Conservation (phyloP, 345 rosid genomes). For the Arabis alpina region DNA sequence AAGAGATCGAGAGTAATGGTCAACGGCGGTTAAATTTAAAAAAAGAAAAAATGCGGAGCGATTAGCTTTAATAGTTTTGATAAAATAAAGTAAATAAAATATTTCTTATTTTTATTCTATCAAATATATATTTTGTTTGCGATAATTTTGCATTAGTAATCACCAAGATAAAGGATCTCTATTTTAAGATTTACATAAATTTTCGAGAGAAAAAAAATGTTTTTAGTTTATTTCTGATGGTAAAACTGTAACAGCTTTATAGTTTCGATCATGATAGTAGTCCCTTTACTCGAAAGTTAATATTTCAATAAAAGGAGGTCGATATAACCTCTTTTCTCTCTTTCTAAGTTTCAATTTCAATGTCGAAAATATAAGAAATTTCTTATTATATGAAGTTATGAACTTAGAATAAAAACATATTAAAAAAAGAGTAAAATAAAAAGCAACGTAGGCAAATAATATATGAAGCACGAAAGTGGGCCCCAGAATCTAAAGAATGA, state of each 20-base stretch:
- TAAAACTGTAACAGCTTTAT: conserved; percentile 4
- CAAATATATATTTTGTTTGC: too few relatives aligned
- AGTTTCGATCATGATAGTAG: conserved; percentile 25
- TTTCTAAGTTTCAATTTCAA: conserved; percentile 6
- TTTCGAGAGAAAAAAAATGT: neutral
- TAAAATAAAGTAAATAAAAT: too few relatives aligned
- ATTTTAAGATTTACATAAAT: too few relatives aligned
- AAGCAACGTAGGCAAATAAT: conserved; percentile 8
- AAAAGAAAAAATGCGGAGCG: too few relatives aligned
- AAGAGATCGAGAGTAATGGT: too few relatives aligned
- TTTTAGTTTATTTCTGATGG: neutral
- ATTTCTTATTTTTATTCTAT: too few relatives aligned
- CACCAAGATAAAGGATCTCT: too few relatives aligned
- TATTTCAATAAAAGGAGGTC: conserved; percentile 23
- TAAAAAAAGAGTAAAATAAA: neutral
- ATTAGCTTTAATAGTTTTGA: too few relatives aligned
- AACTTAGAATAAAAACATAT: conserved; percentile 3
- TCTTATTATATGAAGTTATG: neutral
- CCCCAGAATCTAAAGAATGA: conserved; percentile 30
- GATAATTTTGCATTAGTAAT: too few relatives aligned
- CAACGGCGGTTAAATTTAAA: too few relatives aligned
- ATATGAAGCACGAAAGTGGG: conserved; percentile 29
- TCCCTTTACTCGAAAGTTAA: conserved; percentile 23
- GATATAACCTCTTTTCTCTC: conserved; percentile 19
- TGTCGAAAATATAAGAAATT: neutral